Percentiles rank a stretch among this genome's conserved stretches.
These are phyloP conservation scores for Ogataea methanolica DNA, from an alignment of 805 yeast species.

Conservation along the genomic window DNA sequence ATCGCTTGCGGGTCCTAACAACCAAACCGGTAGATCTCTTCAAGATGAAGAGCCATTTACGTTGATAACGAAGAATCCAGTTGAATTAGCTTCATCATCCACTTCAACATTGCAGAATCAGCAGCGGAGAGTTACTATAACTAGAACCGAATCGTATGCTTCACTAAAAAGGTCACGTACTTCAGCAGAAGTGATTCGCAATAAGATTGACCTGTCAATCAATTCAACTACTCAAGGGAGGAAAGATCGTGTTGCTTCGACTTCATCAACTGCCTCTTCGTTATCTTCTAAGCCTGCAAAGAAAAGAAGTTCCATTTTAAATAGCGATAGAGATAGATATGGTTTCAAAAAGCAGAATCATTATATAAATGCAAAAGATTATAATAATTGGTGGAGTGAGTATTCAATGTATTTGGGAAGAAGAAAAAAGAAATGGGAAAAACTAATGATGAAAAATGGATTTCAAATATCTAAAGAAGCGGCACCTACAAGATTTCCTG, in stretches of 20 bases:
- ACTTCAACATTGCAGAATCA: not conserved
- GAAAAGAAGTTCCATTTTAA: constrained; percentile 11
- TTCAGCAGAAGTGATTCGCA: constrained; percentile 19
- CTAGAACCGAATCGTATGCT: constrained; percentile 21
- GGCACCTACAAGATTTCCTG: constrained; percentile 65
- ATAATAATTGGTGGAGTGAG: constrained; percentile 70
- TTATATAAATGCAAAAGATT: constrained; percentile 48
- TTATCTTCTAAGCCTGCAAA: not conserved
- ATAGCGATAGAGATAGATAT: constrained; percentile 60
- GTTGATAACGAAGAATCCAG: constrained; percentile 4
- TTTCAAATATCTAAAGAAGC: constrained; percentile 40
- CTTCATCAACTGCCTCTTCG: not conserved
- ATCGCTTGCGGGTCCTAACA: too few species aligned
- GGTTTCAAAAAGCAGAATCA: constrained; percentile 75
- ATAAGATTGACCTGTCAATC: constrained; percentile 19
- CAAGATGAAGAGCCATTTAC: constrained; percentile 13
- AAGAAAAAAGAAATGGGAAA: constrained; percentile 74
- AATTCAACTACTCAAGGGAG: not conserved
- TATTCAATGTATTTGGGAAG: constrained; percentile 61
- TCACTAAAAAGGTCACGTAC: constrained; percentile 20
- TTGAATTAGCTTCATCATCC: not conserved
- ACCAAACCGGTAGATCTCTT: constrained; percentile 10
- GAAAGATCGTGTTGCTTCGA: not conserved
- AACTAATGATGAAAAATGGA: constrained; percentile 64
- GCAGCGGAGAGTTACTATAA: constrained; percentile 8